phyloP scores from a whole-genome alignment of 345 rosid species.

The Salix exigua region DNA sequence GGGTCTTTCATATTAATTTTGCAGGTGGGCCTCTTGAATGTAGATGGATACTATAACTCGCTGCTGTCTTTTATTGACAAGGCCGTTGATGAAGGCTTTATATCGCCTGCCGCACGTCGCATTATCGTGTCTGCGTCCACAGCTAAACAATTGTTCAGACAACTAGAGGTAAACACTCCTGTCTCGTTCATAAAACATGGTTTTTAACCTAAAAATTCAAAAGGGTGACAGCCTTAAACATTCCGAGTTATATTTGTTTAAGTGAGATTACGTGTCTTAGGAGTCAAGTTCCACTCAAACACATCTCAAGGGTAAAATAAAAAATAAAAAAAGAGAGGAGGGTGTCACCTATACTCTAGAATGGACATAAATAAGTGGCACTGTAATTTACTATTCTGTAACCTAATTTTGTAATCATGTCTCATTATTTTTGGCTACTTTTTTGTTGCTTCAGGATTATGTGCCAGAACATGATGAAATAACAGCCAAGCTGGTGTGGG shows the following conservation, averaged over 20 bases:
- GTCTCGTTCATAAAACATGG: neutral
- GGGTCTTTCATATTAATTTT: neutral
- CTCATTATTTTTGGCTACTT: neutral
- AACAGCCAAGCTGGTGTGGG: slow-evolving; percentile 82
- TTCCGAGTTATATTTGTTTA: neutral
- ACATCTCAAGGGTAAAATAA: neutral
- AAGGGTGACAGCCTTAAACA: neutral
- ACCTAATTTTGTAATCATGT: neutral
- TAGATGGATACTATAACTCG: slow-evolving; percentile 88
- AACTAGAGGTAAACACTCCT: slow-evolving; percentile 59
- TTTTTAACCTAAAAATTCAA: neutral
- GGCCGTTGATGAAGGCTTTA: slow-evolving; percentile 95
- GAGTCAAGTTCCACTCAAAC: neutral
- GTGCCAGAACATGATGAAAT: slow-evolving; percentile 71
- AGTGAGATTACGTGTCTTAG: neutral
- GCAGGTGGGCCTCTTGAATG: slow-evolving; percentile 94
- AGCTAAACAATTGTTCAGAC: slow-evolving; percentile 72
- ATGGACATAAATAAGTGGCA: neutral
- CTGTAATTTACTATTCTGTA: neutral
- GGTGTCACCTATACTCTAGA: neutral
- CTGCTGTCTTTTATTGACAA: slow-evolving; percentile 76
- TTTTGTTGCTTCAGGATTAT: slow-evolving; percentile 46
- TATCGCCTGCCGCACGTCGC: slow-evolving; percentile 76
- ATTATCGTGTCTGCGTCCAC: slow-evolving; percentile 84
- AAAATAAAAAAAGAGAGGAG: neutral